Conservation (phyloP, 768 basidiomycete species). For the Boletus bicolor region DNA sequence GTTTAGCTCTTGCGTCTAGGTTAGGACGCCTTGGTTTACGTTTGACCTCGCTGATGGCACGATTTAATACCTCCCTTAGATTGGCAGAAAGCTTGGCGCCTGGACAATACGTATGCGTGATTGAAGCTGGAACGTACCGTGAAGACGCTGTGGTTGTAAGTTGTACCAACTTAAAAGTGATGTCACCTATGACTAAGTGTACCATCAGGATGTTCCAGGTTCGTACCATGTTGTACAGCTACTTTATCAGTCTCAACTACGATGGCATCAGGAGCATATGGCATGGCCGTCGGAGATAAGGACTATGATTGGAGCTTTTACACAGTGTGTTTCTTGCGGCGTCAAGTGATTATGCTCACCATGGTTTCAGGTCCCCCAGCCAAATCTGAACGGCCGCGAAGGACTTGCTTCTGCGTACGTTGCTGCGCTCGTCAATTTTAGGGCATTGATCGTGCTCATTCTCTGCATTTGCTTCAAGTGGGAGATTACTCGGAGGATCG, state of each 20-base stretch:
- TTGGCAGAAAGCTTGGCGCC: slow-evolving; percentile 12
- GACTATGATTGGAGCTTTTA: slow-evolving; percentile 19
- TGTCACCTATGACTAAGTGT: background rate
- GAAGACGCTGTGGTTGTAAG: slow-evolving; percentile 14
- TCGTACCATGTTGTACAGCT: background rate
- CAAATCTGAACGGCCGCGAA: background rate
- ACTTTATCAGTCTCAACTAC: background rate
- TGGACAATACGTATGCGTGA: slow-evolving; percentile 17
- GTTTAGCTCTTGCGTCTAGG: slow-evolving; percentile 18
- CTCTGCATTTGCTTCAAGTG: background rate
- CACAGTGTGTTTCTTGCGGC: slow-evolving; percentile 5
- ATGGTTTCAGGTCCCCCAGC: slow-evolving; percentile 13
- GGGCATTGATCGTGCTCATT: background rate
- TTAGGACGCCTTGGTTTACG: background rate
- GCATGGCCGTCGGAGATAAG: background rate
- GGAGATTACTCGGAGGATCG: slow-evolving; percentile 20
- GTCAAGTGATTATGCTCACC: background rate
- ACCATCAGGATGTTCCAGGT: slow-evolving; percentile 18
- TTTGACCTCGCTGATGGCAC: background rate
- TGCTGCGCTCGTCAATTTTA: background rate
- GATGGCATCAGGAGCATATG: slow-evolving; percentile 1
- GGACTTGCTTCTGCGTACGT: slow-evolving; percentile 6
- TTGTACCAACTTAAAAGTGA: background rate
- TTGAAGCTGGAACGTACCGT: slow-evolving; percentile 15
- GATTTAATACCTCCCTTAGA: background rate